Evolutionary conservation across 2,329 filamentous ascomycete species (phyloP).

Genomic region (Pseudogymnoascus sp.): DNA sequence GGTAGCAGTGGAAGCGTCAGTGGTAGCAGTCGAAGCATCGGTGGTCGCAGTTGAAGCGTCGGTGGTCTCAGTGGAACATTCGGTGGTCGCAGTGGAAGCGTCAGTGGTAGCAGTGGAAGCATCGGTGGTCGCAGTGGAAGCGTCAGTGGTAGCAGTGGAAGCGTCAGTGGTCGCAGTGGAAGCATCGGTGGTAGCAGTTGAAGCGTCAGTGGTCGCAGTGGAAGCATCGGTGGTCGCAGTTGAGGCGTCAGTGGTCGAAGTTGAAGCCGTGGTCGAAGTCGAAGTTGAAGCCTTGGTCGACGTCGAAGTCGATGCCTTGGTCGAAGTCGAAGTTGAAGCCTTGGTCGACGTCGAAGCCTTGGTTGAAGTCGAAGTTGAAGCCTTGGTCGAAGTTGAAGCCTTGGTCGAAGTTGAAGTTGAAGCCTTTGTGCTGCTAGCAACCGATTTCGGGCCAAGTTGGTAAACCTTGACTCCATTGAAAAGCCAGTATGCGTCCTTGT

Average conservation of each 20-base stretch:
- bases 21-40: background rate
- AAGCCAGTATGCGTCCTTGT: slow-evolving; percentile 66
- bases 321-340: background rate
- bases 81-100: background rate
- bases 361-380: background rate
- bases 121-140: background rate
- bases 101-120: background rate
- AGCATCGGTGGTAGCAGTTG: background rate
- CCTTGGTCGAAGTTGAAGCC: background rate
- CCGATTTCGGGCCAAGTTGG: slow-evolving; percentile 23
- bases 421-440: background rate
- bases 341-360: background rate
- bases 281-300: background rate
- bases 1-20: background rate
- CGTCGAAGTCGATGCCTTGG: background rate
- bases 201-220: background rate
- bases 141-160: background rate
- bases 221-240: background rate
- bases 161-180: background rate
- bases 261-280: background rate
- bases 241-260: background rate
- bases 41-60: background rate
- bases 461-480: slow-evolving; percentile 66
- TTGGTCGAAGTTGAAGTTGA: background rate
- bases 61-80: background rate